Conservation (phyloP, 306 rosid species). For the Rubus idaeus region DNA sequence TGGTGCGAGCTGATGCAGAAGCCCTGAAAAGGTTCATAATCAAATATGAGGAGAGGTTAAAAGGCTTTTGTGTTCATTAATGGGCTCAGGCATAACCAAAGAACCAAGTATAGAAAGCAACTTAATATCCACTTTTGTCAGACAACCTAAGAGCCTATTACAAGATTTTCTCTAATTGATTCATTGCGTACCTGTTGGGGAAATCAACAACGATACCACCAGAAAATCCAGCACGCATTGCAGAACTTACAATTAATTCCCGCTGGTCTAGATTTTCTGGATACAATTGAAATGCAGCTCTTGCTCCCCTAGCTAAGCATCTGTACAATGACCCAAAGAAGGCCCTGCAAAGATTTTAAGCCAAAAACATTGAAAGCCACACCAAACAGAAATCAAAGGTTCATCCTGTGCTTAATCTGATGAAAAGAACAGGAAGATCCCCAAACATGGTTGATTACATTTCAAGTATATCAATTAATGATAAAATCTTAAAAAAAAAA, state of each 20-base stretch:
- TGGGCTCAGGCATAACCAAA: not conserved
- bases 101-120: not conserved
- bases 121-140: not conserved
- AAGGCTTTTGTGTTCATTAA: not conserved
- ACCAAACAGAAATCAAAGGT: conserved; percentile 2
- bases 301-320: conserved; percentile 81
- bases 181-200: conserved; percentile 73
- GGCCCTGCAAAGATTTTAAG: conserved; percentile 49
- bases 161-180: not conserved
- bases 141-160: not conserved
- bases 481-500: not conserved
- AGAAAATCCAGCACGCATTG: conserved; percentile 91
- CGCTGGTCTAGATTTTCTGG: conserved; percentile 76
- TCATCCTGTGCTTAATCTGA: conserved; percentile 7
- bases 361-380: not conserved
- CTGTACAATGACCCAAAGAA: conserved; percentile 84
- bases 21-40: not conserved
- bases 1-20: not conserved
- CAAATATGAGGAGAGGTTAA: not conserved
- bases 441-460: not conserved
- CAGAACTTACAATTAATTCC: conserved; percentile 70
- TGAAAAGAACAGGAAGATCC: not conserved
- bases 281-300: conserved; percentile 86
- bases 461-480: not conserved
- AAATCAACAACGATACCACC: conserved; percentile 91